phyloP scores from a whole-genome alignment of 2,329 filamentous ascomycete species.

The Microdochium bolleyi region DNA sequence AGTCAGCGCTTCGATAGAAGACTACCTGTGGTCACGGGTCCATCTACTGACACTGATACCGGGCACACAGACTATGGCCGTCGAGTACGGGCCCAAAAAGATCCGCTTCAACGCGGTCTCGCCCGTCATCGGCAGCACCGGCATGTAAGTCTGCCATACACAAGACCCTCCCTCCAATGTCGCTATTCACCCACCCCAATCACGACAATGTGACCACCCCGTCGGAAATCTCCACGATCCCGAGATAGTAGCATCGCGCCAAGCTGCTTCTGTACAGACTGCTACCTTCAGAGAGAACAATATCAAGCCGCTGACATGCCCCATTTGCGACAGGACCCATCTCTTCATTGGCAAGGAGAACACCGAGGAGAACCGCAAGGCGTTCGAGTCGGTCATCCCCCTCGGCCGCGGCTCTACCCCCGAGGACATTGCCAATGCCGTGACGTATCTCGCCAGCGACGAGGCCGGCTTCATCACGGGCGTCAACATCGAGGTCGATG shows the following conservation, averaged over 20 bases:
- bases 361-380: conserved; percentile 51
- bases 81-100: conserved; percentile 64
- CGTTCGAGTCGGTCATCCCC: conserved; percentile 45
- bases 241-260: no score
- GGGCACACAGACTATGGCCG: conserved; percentile 40
- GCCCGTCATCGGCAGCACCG: conserved; percentile 59
- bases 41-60: conserved; percentile 1
- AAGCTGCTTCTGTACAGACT: no score
- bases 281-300: no score
- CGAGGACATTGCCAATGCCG: conserved; percentile 62
- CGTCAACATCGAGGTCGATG: conserved; percentile 54
- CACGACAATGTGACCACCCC: no score
- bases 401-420: conserved; percentile 48
- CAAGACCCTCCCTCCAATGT: not conserved
- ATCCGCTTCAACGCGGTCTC: conserved; percentile 69
- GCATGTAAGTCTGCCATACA: conserved; percentile 36
- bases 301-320: no score
- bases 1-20: no score
- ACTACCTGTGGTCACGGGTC: no score
- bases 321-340: conserved; percentile 24
- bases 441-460: conserved; percentile 62
- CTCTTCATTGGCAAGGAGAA: conserved; percentile 53
- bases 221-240: no score
- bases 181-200: no score
- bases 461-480: conserved; percentile 67